Percentiles rank a stretch among this genome's conserved stretches.
Evolutionary conservation across 768 basidiomycete species (phyloP).

Genomic region (Boletellus sp.): DNA sequence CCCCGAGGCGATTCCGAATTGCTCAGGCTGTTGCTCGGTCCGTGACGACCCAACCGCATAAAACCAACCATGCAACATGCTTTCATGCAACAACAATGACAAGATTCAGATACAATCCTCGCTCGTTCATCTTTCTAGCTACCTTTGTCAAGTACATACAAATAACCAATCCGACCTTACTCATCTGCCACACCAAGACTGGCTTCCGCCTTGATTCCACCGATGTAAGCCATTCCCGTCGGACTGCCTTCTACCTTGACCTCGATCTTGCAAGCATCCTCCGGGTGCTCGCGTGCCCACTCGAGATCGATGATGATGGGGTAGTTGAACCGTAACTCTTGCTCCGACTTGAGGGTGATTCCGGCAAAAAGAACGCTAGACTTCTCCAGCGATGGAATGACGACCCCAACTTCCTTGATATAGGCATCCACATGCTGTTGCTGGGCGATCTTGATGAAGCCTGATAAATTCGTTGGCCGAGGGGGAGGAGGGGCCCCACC

Average conservation of each 20-base stretch:
- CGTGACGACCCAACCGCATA: too few species aligned
- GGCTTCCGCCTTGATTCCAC: too few species aligned
- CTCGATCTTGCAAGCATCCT: background rate
- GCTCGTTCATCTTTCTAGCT: too few species aligned
- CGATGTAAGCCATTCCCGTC: background rate
- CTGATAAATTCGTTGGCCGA: background rate
- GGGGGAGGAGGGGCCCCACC: background rate
- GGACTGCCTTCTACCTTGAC: background rate
- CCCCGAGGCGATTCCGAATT: too few species aligned
- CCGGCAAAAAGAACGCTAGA: background rate
- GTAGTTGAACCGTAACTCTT: background rate
- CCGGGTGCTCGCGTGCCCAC: background rate
- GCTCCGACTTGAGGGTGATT: background rate
- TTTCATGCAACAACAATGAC: too few species aligned
- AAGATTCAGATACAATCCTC: too few species aligned
- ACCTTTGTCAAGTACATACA: too few species aligned
- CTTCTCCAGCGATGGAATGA: background rate
- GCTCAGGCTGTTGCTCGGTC: too few species aligned
- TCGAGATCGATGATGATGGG: background rate
- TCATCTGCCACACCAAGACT: too few species aligned
- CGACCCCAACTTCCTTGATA: background rate
- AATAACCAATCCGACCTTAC: too few species aligned
- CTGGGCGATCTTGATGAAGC: background rate
- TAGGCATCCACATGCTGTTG: too few species aligned
- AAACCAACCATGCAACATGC: too few species aligned